Conservation (phyloP, 2,329 filamentous ascomycete species). For the Trichoderma oligosporum region DNA sequence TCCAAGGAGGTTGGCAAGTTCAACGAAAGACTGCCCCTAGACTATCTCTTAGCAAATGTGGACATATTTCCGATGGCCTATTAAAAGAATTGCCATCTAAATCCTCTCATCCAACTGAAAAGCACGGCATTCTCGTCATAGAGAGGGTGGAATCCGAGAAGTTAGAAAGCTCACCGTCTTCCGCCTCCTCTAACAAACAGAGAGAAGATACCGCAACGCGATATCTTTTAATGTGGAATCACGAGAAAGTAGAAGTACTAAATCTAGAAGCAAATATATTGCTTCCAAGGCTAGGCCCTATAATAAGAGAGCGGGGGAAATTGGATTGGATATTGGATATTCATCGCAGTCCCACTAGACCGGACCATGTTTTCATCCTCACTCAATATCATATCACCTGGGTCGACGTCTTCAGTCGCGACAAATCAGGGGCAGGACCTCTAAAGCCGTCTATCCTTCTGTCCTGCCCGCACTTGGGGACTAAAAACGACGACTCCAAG, state of each 20-base stretch:
- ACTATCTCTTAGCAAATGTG: constrained; percentile 37
- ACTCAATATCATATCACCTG: constrained; percentile 51
- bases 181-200: constrained; percentile 16
- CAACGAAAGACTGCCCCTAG: constrained; percentile 33
- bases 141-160: constrained; percentile 29
- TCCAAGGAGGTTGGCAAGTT: constrained; percentile 39
- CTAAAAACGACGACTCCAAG: constrained; percentile 26
- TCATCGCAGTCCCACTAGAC: constrained; percentile 43
- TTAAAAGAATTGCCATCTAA: constrained; percentile 32
- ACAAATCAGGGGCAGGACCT: constrained; percentile 9
- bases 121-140: constrained; percentile 44
- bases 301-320: constrained; percentile 26
- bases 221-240: constrained; percentile 38
- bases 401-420: constrained; percentile 38
- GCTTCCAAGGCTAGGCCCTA: constrained; percentile 28
- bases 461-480: constrained; percentile 30
- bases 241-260: constrained; percentile 33
- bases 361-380: constrained; percentile 54
- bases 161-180: constrained; percentile 23
- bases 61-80: constrained; percentile 43
- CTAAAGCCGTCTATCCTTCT: constrained; percentile 28
- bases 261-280: constrained; percentile 35
- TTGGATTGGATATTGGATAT: constrained; percentile 53
- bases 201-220: constrained; percentile 13
- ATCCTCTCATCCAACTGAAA: constrained; percentile 32